Evolutionary conservation across 2,329 filamentous ascomycete species (phyloP).

Genomic region (Metarhizium robertsii): DNA sequence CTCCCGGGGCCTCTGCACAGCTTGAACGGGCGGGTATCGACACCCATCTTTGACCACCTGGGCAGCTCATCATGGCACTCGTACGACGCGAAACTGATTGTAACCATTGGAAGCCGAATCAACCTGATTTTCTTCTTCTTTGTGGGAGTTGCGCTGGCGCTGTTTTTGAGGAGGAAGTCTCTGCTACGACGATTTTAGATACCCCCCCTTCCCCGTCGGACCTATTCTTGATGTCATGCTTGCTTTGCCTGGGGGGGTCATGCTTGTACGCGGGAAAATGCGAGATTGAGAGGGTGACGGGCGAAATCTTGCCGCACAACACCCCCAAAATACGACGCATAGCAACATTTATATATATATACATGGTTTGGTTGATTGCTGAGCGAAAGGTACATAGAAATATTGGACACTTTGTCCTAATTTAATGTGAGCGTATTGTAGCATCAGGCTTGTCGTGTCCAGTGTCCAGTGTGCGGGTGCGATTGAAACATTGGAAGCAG

Average conservation of each 20-base stretch:
- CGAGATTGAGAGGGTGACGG: background rate
- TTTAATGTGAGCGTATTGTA: background rate
- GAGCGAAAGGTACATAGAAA: conserved; percentile 4
- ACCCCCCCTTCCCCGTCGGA: background rate
- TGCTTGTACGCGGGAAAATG: no score
- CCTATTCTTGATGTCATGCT: background rate
- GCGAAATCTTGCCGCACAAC: background rate
- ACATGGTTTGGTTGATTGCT: background rate
- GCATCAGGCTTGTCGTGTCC: background rate
- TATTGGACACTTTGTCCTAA: background rate
- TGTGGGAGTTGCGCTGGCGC: conserved; percentile 11
- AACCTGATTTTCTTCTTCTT: conserved; percentile 12
- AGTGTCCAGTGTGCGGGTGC: no score
- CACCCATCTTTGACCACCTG: conserved; percentile 30
- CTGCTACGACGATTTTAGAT: conserved; percentile 11
- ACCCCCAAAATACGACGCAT: no score
- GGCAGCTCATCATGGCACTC: conserved; percentile 33
- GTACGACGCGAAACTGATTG: conserved; percentile 21
- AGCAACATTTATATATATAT: background rate
- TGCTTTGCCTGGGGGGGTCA: background rate
- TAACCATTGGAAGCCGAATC: conserved; percentile 8
- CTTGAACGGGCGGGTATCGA: conserved; percentile 28
- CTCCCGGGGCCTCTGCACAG: conserved; percentile 27
- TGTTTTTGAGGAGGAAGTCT: conserved; percentile 10
- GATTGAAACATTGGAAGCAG: no score